phyloP scores from a whole-genome alignment of 805 yeast species.

The Metschnikowia similis region DNA sequence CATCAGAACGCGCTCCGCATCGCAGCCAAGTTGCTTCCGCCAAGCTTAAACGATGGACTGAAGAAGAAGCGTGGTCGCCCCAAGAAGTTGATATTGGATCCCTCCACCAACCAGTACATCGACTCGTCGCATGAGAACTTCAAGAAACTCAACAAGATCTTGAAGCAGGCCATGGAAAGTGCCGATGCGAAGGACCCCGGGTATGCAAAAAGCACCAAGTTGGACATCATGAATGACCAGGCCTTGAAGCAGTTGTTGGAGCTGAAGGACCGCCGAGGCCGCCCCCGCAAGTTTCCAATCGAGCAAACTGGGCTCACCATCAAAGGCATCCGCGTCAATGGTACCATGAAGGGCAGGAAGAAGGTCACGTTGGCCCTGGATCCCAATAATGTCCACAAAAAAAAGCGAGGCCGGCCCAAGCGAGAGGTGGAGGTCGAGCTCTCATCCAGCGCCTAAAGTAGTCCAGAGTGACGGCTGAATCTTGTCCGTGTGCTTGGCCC shows the following conservation, averaged over 20 bases:
- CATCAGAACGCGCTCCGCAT: constrained; percentile 1
- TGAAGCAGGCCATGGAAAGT: constrained; percentile 16
- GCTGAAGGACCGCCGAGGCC: constrained; percentile 44
- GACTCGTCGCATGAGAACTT: constrained; percentile 40
- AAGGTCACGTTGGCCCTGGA: constrained; percentile 4
- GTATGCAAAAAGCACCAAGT: constrained; percentile 1
- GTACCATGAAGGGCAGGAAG: constrained; percentile 19
- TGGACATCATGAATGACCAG: constrained; percentile 10
- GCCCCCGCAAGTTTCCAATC: constrained; percentile 49
- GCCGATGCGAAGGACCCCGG: constrained; percentile 3
- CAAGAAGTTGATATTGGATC: constrained; percentile 37
- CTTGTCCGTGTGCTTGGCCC: no score
- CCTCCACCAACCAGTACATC: constrained; percentile 37
- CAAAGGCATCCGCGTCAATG: constrained; percentile 39
- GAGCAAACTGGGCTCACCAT: constrained; percentile 43
- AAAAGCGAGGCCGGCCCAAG: constrained; percentile 14
- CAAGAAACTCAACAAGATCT: constrained; percentile 33
- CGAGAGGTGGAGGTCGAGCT: constrained; percentile 1
- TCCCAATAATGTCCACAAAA: constrained; percentile 6
- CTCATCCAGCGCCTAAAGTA: neutral
- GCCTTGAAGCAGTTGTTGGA: constrained; percentile 26
- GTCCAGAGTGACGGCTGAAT: no score
- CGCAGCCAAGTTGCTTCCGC: constrained; percentile 9
- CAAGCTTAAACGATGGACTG: constrained; percentile 8
- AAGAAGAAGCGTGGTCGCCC: constrained; percentile 42